phyloP scores from a whole-genome alignment of 306 rosid genomes.

The Gleditsia sinensis region DNA sequence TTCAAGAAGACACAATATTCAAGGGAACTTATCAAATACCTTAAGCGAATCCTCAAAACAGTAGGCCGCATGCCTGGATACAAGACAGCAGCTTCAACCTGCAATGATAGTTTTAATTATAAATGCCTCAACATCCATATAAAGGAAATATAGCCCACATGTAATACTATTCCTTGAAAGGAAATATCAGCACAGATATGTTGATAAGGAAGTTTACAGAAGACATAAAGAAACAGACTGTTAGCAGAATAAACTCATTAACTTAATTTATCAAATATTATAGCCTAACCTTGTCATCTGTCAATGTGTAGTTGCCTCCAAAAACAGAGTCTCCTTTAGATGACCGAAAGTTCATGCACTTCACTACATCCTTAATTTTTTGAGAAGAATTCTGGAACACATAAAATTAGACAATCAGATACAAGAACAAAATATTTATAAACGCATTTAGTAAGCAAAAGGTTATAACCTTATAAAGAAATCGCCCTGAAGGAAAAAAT shows the following conservation, averaged over 20 bases:
- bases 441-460: conserved; percentile 16
- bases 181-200: conserved; percentile 12
- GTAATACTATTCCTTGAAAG: conserved; percentile 9
- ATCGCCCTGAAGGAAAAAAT: conserved; percentile 85
- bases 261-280: conserved; percentile 16
- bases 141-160: conserved; percentile 17
- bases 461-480: conserved; percentile 80
- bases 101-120: conserved; percentile 32
- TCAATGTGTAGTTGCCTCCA: conserved; percentile 84
- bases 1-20: conserved; percentile 8
- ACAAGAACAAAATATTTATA: background rate
- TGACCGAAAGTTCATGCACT: conserved; percentile 83
- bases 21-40: conserved; percentile 49
- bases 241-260: background rate
- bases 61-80: conserved; percentile 92
- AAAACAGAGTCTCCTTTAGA: conserved; percentile 65
- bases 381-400: conserved; percentile 80
- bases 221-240: background rate
- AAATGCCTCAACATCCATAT: conserved; percentile 31
- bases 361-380: conserved; percentile 82
- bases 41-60: conserved; percentile 85
- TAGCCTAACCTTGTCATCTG: conserved; percentile 76
- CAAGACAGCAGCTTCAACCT: conserved; percentile 96
- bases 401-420: conserved; percentile 38
- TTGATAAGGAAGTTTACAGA: conserved; percentile 3